Conservation (phyloP, 2,329 filamentous ascomycete genomes). For the Aspergillus niger region DNA sequence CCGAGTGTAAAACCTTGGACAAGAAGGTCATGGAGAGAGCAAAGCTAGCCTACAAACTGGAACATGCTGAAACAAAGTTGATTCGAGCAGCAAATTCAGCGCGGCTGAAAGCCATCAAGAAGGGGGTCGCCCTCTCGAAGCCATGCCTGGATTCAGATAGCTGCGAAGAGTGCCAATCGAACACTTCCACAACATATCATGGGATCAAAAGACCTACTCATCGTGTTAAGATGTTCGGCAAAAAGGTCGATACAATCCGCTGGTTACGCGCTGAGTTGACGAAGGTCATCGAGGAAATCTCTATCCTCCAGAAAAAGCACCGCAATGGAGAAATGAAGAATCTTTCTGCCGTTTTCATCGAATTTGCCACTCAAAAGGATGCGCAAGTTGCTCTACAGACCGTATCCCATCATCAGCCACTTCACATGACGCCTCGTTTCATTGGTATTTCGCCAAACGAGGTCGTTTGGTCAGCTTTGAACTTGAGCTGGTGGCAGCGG, state of each 20-base stretch:
- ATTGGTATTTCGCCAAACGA: constrained; percentile 81
- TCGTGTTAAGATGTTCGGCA: constrained; percentile 68
- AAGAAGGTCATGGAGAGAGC: constrained; percentile 79
- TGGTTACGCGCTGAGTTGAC: constrained; percentile 77
- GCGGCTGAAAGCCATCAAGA: constrained; percentile 61
- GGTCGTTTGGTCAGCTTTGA: constrained; percentile 84
- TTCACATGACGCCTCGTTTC: constrained; percentile 85
- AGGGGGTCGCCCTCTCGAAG: constrained; percentile 18
- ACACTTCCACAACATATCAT: constrained; percentile 28
- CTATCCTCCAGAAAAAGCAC: constrained; percentile 65
- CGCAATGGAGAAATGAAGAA: constrained; percentile 64
- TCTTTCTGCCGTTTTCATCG: constrained; percentile 80
- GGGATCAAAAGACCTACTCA: constrained; percentile 69
- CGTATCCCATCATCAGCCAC: constrained; percentile 78
- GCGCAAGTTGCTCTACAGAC: constrained; percentile 86
- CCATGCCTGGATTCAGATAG: constrained; percentile 17
- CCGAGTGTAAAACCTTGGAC: constrained; percentile 73
- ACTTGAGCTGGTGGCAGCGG: constrained; percentile 80
- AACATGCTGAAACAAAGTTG: constrained; percentile 82
- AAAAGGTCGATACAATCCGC: constrained; percentile 87
- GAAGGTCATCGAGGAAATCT: constrained; percentile 69
- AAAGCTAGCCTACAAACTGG: constrained; percentile 73
- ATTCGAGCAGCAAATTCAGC: constrained; percentile 75
- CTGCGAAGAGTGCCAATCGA: constrained; percentile 34
- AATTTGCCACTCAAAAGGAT: constrained; percentile 78